Conservation (phyloP, 768 basidiomycete species). For the Tremella mesenterica region DNA sequence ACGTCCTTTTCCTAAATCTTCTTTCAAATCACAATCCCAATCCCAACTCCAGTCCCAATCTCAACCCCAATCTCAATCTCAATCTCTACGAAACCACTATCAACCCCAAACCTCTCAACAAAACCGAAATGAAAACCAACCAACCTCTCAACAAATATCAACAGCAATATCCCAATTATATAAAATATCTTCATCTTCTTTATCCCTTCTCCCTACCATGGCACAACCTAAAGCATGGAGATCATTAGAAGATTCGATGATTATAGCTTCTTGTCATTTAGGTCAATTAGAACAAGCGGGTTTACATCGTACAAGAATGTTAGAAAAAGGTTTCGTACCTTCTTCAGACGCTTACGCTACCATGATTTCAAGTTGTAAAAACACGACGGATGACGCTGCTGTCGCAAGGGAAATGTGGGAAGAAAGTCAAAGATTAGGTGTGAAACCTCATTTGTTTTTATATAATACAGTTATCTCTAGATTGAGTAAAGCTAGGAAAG, state of each 20-base stretch:
- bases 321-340: constrained; percentile 67
- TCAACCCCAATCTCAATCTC: too few species aligned
- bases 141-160: too few species aligned
- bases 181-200: background rate
- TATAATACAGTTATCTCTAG: constrained; percentile 98
- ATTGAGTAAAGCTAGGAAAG: constrained; percentile 86
- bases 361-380: constrained; percentile 74
- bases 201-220: constrained; percentile 41
- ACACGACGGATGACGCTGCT: constrained; percentile 89
- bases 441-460: constrained; percentile 72
- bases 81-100: too few species aligned
- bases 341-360: constrained; percentile 86
- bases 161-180: background rate
- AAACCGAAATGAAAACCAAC: too few species aligned
- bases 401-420: constrained; percentile 76
- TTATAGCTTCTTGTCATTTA: constrained; percentile 71
- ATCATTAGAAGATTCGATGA: constrained; percentile 76
- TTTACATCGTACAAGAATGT: constrained; percentile 65
- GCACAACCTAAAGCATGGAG: constrained; percentile 60
- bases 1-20: too few species aligned
- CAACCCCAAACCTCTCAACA: too few species aligned
- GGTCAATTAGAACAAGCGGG: constrained; percentile 74
- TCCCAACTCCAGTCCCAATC: too few species aligned
- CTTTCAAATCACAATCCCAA: too few species aligned
- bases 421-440: constrained; percentile 62